A percentile compares a stretch with the other conserved stretches of the same genome.
phyloP scores from a whole-genome alignment of 768 basidiomycete genomes.

The Crepidotus variabilis region DNA sequence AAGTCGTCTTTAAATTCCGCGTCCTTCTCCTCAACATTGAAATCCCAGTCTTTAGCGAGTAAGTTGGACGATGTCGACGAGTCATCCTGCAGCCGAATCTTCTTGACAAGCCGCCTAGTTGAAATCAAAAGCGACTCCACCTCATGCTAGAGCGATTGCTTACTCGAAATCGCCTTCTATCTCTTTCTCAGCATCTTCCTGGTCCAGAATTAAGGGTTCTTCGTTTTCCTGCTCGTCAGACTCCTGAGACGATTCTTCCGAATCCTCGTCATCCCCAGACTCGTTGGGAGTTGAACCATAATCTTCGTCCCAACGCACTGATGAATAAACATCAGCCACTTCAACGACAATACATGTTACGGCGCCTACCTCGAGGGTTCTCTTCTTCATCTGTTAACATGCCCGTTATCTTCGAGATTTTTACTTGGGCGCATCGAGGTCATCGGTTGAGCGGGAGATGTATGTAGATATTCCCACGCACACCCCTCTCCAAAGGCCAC shows the following conservation, averaged over 20 bases:
- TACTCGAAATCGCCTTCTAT: conserved; percentile 63
- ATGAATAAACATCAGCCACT: too few relatives aligned
- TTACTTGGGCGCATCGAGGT: too few relatives aligned
- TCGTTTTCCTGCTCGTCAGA: conserved; percentile 11
- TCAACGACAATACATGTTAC: too few relatives aligned
- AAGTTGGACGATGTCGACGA: conserved; percentile 34
- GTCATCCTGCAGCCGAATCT: conserved; percentile 53
- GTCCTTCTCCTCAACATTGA: conserved; percentile 63
- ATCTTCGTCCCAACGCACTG: too few relatives aligned
- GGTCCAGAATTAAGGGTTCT: conserved; percentile 15
- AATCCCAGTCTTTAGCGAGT: conserved; percentile 70
- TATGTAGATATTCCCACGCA: too few relatives aligned
- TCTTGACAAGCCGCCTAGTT: conserved; percentile 61
- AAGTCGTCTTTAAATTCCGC: conserved; percentile 72
- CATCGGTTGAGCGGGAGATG: too few relatives aligned
- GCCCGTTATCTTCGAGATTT: too few relatives aligned
- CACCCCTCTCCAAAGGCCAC: too few relatives aligned
- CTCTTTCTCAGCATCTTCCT: conserved; percentile 37
- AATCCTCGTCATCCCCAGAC: neutral
- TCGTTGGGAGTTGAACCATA: neutral
- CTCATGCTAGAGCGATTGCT: conserved; percentile 4
- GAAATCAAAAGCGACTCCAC: too few relatives aligned
- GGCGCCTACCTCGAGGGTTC: too few relatives aligned
- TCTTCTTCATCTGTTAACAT: too few relatives aligned
- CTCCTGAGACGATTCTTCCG: neutral